phyloP scores from a whole-genome alignment of 305 asterid species.

The Vinca major region DNA sequence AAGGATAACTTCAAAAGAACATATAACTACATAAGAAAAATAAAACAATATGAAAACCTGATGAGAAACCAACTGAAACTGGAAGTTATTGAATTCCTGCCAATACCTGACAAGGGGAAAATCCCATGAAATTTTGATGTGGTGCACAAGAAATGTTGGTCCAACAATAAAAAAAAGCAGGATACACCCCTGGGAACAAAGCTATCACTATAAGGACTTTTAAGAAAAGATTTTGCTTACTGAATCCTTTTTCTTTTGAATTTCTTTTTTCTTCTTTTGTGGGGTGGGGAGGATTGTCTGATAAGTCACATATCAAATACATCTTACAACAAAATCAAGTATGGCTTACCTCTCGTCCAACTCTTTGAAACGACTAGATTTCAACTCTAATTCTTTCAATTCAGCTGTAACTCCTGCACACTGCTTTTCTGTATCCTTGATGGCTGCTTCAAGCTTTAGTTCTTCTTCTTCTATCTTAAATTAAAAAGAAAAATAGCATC shows the following conservation, averaged over 20 bases:
- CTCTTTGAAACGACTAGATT: constrained; percentile 85
- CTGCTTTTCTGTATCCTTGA: constrained; percentile 92
- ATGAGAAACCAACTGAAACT: constrained; percentile 78
- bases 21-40: neutral
- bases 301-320: neutral
- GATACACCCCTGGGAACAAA: constrained; percentile 5
- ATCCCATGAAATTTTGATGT: neutral
- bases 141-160: neutral
- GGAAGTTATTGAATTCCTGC: constrained; percentile 88
- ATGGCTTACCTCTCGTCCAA: constrained; percentile 79
- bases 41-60: constrained; percentile 50
- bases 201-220: constrained; percentile 9
- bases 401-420: constrained; percentile 70
- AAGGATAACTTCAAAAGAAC: neutral
- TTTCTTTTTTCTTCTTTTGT: no score
- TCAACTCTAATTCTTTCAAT: constrained; percentile 75
- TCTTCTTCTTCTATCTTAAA: constrained; percentile 94
- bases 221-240: neutral
- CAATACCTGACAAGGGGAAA: constrained; percentile 58
- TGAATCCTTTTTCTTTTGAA: no score
- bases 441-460: constrained; percentile 90
- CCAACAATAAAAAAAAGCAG: neutral
- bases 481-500: constrained; percentile 1
- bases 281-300: neutral
- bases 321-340: neutral